Conservation (phyloP, 78 protist species). For the Dictyostelium intermedium region DNA sequence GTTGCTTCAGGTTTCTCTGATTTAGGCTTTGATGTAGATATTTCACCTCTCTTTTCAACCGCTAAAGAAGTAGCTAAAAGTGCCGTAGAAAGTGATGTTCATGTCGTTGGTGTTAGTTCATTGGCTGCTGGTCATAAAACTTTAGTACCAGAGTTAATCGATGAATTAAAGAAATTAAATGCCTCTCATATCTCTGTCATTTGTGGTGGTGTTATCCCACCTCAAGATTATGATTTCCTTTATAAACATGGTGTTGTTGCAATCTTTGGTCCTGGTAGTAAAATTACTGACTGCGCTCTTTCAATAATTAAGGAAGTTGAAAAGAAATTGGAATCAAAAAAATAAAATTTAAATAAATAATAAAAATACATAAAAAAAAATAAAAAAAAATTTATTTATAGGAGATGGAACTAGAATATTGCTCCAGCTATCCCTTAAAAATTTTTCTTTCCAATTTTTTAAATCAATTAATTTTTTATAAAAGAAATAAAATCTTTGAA, state of each 20-base stretch:
- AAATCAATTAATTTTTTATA: too few species aligned
- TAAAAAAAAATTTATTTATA: neutral
- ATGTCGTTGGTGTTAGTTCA: conserved; percentile 95
- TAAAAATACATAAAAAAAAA: neutral
- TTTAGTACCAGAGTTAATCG: conserved; percentile 94
- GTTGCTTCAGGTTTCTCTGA: conserved; percentile 98
- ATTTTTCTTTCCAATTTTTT: too few species aligned
- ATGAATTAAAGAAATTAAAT: conserved; percentile 73
- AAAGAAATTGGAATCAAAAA: neutral
- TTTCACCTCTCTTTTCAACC: conserved; percentile 87
- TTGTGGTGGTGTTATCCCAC: conserved; percentile 98
- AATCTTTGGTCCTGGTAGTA: conserved; percentile 97
- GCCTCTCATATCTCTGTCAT: conserved; percentile 88
- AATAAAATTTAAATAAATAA: neutral
- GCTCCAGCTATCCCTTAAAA: too few species aligned
- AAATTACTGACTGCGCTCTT: conserved; percentile 66
- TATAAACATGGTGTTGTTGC: conserved; percentile 89
- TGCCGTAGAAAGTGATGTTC: conserved; percentile 98
- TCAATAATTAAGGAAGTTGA: conserved; percentile 50
- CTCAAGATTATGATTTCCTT: conserved; percentile 94
- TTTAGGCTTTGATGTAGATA: conserved; percentile 98
- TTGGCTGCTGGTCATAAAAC: conserved; percentile 99
- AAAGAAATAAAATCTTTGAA: too few species aligned
- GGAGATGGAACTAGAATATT: too few species aligned
- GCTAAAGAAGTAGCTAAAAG: conserved; percentile 90